Percentiles rank a stretch among this genome's conserved stretches.
These are phyloP conservation scores for Aaosphaeria pasadenensis DNA, from an alignment of 2,329 filamentous ascomycete species.

Conservation along the genomic window DNA sequence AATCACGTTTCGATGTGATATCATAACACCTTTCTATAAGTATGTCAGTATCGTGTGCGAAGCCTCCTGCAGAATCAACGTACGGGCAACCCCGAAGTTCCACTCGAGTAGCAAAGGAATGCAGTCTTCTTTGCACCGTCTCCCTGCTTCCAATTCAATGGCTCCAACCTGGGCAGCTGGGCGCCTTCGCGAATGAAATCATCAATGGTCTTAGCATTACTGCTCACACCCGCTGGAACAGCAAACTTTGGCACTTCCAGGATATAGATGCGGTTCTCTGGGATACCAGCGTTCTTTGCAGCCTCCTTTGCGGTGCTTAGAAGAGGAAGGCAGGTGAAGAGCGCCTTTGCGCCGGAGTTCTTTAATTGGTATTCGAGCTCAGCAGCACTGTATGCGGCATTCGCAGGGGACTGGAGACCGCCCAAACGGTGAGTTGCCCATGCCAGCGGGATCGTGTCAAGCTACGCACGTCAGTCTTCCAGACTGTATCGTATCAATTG, in stretches of 20 bases:
- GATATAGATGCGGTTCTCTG: conserved; percentile 64
- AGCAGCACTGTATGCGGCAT: conserved; percentile 66
- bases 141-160: conserved; percentile 60
- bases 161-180: conserved; percentile 52
- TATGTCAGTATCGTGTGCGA: neutral
- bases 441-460: conserved; percentile 70
- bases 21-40: conserved; percentile 76
- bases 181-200: conserved; percentile 63
- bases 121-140: conserved; percentile 67
- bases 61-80: conserved; percentile 14
- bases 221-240: conserved; percentile 45
- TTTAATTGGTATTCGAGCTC: conserved; percentile 72
- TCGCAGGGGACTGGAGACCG: conserved; percentile 72
- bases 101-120: conserved; percentile 77
- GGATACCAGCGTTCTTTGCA: conserved; percentile 61
- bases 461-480: conserved; percentile 43
- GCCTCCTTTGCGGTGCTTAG: conserved; percentile 63
- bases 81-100: conserved; percentile 75
- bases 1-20: conserved; percentile 76
- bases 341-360: conserved; percentile 64
- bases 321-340: conserved; percentile 70
- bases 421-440: conserved; percentile 73
- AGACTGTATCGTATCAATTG: neutral
- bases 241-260: conserved; percentile 62
- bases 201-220: conserved; percentile 61